These are phyloP conservation scores for Talaromyces wortmannii DNA, from an alignment of 495 filamentous ascomycete species.

Conservation along the genomic window DNA sequence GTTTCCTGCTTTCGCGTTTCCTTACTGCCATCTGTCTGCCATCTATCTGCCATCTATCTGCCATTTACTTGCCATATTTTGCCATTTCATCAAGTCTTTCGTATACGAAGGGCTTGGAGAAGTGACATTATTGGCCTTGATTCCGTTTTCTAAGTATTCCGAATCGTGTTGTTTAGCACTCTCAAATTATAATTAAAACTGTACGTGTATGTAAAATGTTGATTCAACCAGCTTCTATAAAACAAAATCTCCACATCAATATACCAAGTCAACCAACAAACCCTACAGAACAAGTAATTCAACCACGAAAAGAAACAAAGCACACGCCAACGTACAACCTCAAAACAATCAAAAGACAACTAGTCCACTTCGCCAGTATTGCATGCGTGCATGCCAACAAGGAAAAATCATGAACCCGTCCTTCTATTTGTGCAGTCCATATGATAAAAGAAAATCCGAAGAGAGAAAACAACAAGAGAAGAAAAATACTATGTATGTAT, in stretches of 20 bases:
- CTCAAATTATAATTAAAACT: too few species aligned
- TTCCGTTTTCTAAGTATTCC: background rate
- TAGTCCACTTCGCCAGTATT: too few species aligned
- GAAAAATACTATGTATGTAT: background rate
- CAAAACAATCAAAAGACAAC: too few species aligned
- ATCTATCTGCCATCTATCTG: slow-evolving; percentile 1
- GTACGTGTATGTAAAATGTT: too few species aligned
- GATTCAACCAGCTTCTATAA: too few species aligned
- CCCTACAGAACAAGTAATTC: too few species aligned
- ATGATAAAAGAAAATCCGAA: background rate
- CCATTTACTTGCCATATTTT: slow-evolving; percentile 1
- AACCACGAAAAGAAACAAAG: background rate
- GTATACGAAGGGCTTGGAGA: slow-evolving; percentile 7
- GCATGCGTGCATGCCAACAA: background rate
- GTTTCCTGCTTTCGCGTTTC: background rate
- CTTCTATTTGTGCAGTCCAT: background rate
- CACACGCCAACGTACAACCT: background rate
- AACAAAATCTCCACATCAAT: too few species aligned
- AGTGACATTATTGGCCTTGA: background rate
- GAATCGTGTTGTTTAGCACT: background rate
- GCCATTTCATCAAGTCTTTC: slow-evolving; percentile 3
- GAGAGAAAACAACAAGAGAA: background rate
- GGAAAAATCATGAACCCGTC: slow-evolving; percentile 4
- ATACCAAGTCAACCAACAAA: too few species aligned
- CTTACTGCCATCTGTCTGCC: slow-evolving; percentile 1